A percentile compares a stretch with the other conserved stretches of the same genome.
Conservation (phyloP, 352 stramenopile genomes). For the Thalassiosira exigua region DNA sequence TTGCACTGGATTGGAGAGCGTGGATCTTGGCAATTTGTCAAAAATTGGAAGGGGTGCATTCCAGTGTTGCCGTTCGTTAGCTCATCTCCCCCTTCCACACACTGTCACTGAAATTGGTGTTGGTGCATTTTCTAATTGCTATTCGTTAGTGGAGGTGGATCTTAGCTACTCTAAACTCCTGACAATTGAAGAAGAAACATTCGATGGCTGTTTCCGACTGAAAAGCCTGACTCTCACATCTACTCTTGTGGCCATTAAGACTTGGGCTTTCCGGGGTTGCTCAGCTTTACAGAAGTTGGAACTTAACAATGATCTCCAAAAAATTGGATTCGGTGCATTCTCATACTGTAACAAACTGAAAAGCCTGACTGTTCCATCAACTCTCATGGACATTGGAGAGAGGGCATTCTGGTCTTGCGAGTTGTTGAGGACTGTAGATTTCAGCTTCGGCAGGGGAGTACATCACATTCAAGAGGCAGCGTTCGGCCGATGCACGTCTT, state of each 20-base stretch:
- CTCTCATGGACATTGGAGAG: neutral
- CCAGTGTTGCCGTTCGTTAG: neutral
- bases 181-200: neutral
- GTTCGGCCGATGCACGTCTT: no score
- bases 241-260: neutral
- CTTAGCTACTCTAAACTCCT: neutral
- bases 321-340: neutral
- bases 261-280: neutral
- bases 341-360: neutral
- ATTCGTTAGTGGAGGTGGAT: neutral
- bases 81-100: neutral
- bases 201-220: neutral
- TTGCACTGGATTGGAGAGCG: slow-evolving; percentile 7
- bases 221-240: neutral
- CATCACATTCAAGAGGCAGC: no score
- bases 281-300: neutral
- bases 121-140: neutral
- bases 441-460: neutral
- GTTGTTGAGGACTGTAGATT: neutral
- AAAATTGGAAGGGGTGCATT: slow-evolving; percentile 8
- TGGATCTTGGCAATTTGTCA: slow-evolving; percentile 11
- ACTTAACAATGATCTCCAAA: neutral
- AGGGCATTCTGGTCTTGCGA: neutral
- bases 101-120: neutral
- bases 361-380: neutral